Evolutionary conservation across 805 yeast species (phyloP), one percentile per base, ranked within the genome.

Genomic region (Yueomyces sinensis): DNA sequence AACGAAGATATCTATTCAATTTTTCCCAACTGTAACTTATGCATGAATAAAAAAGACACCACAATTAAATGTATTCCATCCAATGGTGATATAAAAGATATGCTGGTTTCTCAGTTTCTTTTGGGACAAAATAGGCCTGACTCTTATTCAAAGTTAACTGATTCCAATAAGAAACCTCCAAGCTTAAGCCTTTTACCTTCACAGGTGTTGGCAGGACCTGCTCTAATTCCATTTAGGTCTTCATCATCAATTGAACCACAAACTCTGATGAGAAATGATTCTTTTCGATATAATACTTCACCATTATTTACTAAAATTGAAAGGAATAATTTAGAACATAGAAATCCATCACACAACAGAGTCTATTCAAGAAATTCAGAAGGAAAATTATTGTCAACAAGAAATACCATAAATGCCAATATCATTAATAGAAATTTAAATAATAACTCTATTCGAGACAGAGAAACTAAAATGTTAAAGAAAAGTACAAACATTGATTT

Each of bases 1-100:
- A 11, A 20, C 11, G 30, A 35, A 9, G 47, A 49, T 25, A 33
- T 50, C n/a, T 37, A 44, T 30, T 40, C 50, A 3, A 29, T 48
- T 27, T 53, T 54, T 32, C 60, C 60, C 2, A 25, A 32, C 3
- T 55, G 60, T 37, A 38, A 25, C 4, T 42, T 41, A 33, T 54
- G 59, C 32, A 23, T 33, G 3, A 22, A 29, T 16, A 46, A 41
- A 11, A 35, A 32, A 14, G 32, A 33, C 5, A 33, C 22, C 9
- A 32, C 34, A 16, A 40, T 34, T 4, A 45, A 46, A 25, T 56
- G 59, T 34, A 36, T 52, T 14, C 60, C 62, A 1, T 41, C 39
- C 25, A 46, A 46, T 35, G 45, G 42, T 4, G 52, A 45, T 16
- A 35, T 48, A 5, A 50, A 44, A 30, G 57, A 54, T 35, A 45